phyloP scores from a whole-genome alignment of 1,284 basidiomycete genomes.

The Kalmanozyma brasiliensis region DNA sequence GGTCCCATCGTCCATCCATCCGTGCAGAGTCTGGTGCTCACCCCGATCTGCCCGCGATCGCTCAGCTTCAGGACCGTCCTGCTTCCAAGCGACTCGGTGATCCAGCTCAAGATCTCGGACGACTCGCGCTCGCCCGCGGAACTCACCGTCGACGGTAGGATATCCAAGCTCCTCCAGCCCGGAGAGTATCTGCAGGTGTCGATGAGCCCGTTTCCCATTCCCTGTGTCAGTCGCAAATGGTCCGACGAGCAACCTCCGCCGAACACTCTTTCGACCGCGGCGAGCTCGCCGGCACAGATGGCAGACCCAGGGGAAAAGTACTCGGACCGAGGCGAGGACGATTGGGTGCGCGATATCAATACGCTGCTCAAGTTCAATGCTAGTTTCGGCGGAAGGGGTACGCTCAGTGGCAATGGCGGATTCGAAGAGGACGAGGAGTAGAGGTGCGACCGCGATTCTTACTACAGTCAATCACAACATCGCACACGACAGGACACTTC shows the following conservation, averaged over 20 bases:
- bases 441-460: neutral
- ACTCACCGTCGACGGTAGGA: slow-evolving; percentile 90
- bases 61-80: slow-evolving; percentile 91
- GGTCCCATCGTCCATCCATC: slow-evolving; percentile 96
- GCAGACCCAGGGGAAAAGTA: slow-evolving; percentile 36
- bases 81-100: slow-evolving; percentile 82
- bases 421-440: slow-evolving; percentile 46
- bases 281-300: neutral
- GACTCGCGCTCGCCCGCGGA: slow-evolving; percentile 86
- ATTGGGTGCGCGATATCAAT: slow-evolving; percentile 97
- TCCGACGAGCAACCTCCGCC: slow-evolving; percentile 7
- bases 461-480: too few species aligned
- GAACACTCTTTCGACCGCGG: too few species aligned
- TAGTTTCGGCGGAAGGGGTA: slow-evolving; percentile 59
- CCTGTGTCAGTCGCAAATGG: slow-evolving; percentile 72
- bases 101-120: slow-evolving; percentile 86
- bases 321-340: slow-evolving; percentile 78
- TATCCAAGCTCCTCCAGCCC: slow-evolving; percentile 80
- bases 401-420: slow-evolving; percentile 50
- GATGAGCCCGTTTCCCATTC: slow-evolving; percentile 87
- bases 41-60: slow-evolving; percentile 93
- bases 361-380: slow-evolving; percentile 68
- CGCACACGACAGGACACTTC: too few species aligned
- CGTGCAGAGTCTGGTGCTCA: slow-evolving; percentile 86
- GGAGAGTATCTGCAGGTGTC: slow-evolving; percentile 86